Evolutionary conservation across 1,284 basidiomycete genomes (phyloP).

Genomic region (Cryptococcus sp.): DNA sequence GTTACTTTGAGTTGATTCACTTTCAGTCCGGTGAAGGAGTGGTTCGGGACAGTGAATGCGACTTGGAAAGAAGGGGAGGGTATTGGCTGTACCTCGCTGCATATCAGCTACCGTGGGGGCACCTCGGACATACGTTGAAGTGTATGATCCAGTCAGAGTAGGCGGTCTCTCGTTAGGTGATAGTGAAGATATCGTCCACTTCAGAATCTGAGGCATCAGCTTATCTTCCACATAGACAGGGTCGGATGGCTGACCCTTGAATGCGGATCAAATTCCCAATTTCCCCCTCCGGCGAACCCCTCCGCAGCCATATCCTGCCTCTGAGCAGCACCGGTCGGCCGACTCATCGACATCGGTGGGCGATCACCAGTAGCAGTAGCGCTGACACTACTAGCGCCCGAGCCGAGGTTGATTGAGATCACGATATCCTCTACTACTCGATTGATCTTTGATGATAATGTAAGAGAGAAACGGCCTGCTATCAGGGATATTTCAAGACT

Average conservation of each 20-base stretch:
- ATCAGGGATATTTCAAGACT: slow-evolving; percentile 1
- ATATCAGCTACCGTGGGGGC: background rate
- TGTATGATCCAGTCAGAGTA: slow-evolving; percentile 71
- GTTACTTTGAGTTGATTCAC: slow-evolving; percentile 81
- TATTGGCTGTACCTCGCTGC: slow-evolving; percentile 45
- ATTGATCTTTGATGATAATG: slow-evolving; percentile 63
- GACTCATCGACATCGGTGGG: slow-evolving; percentile 47
- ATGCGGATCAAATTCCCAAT: slow-evolving; percentile 72
- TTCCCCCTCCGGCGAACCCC: slow-evolving; percentile 56
- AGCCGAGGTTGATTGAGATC: slow-evolving; percentile 69
- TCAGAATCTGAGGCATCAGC: slow-evolving; percentile 54
- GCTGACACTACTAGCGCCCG: slow-evolving; percentile 56
- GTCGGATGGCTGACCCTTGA: slow-evolving; percentile 53
- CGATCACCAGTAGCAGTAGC: slow-evolving; percentile 44
- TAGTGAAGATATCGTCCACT: slow-evolving; percentile 71
- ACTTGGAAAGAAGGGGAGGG: slow-evolving; percentile 68
- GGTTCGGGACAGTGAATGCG: slow-evolving; percentile 64
- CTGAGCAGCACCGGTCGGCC: slow-evolving; percentile 47
- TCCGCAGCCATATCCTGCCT: slow-evolving; percentile 24
- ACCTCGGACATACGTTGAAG: slow-evolving; percentile 50
- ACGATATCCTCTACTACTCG: slow-evolving; percentile 65
- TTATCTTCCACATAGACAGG: background rate
- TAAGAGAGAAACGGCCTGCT: slow-evolving; percentile 66
- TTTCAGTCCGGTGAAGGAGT: slow-evolving; percentile 73
- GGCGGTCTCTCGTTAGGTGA: slow-evolving; percentile 63